Conservation (phyloP, 176 grass and related monocot species). For the Juncus inflexus region DNA sequence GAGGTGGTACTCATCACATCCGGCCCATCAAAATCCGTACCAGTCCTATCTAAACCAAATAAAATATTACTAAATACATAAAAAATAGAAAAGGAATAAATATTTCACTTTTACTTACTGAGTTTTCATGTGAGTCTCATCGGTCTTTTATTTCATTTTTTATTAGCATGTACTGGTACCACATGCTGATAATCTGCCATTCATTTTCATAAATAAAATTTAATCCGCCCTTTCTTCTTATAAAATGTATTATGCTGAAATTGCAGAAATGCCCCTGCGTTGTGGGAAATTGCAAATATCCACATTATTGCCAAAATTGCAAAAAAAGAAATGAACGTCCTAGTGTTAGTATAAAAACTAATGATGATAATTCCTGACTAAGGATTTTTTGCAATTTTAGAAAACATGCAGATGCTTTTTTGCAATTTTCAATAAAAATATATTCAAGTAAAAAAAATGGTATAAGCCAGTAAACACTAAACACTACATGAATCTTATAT, state of each 20-base stretch:
- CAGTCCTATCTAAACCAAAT: neutral
- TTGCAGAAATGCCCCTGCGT: no score
- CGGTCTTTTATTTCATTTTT: constrained; percentile 53
- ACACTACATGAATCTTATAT: no score
- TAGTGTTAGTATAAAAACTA: no score
- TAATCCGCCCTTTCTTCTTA: no score
- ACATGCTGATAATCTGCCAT: constrained; percentile 92
- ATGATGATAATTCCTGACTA: no score
- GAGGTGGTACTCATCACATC: constrained; percentile 76
- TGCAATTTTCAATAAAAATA: neutral
- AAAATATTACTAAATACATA: constrained; percentile 30
- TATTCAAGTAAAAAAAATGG: neutral
- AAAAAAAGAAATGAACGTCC: neutral
- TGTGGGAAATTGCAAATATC: neutral
- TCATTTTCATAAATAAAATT: constrained; percentile 25
- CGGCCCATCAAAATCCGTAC: constrained; percentile 42
- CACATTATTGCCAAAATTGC: no score
- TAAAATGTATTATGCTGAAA: no score
- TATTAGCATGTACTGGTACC: constrained; percentile 54
- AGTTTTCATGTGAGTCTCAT: constrained; percentile 10
- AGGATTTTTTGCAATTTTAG: no score
- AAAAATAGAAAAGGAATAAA: constrained; percentile 13
- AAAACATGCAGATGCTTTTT: no score
- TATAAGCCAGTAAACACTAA: no score
- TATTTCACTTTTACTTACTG: constrained; percentile 15